A percentile compares a stretch with the other conserved stretches of the same genome.
phyloP scores from a whole-genome alignment of 805 yeast genomes.

The Pichia scutulata region DNA sequence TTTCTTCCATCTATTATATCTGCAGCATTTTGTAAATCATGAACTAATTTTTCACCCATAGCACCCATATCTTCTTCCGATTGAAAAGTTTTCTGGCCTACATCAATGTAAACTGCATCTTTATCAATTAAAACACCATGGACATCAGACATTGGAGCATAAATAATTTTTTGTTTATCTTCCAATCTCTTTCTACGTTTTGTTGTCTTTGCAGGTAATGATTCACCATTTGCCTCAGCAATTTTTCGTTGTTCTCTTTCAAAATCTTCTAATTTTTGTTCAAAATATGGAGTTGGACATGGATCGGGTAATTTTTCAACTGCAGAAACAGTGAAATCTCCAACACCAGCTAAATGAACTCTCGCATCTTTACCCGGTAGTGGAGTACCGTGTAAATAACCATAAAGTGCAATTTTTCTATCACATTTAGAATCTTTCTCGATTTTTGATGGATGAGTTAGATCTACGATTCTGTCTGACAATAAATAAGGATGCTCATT shows the following conservation, averaged over 20 bases:
- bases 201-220: slow-evolving; percentile 35
- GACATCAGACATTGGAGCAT: slow-evolving; percentile 99
- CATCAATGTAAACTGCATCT: slow-evolving; percentile 93
- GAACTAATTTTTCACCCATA: slow-evolving; percentile 79
- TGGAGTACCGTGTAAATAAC: slow-evolving; percentile 92
- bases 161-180: slow-evolving; percentile 86
- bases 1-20: slow-evolving; percentile 44
- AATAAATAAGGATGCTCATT: slow-evolving; percentile 94
- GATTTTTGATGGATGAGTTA: slow-evolving; percentile 83
- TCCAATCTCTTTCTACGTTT: slow-evolving; percentile 84
- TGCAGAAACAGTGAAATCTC: slow-evolving; percentile 69
- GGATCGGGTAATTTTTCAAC: slow-evolving; percentile 95
- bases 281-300: slow-evolving; percentile 93
- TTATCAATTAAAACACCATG: slow-evolving; percentile 96
- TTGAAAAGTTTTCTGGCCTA: slow-evolving; percentile 36
- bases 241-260: slow-evolving; percentile 67
- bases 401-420: slow-evolving; percentile 85
- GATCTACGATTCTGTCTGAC: slow-evolving; percentile 82
- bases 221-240: slow-evolving; percentile 55
- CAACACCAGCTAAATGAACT: slow-evolving; percentile 93
- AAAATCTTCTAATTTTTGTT: slow-evolving; percentile 73
- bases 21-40: slow-evolving; percentile 66
- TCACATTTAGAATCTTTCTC: slow-evolving; percentile 78
- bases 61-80: slow-evolving; percentile 38
- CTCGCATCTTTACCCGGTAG: slow-evolving; percentile 58